phyloP scores from a whole-genome alignment of 257 asterid species.

The Jaltomata sinuosa region DNA sequence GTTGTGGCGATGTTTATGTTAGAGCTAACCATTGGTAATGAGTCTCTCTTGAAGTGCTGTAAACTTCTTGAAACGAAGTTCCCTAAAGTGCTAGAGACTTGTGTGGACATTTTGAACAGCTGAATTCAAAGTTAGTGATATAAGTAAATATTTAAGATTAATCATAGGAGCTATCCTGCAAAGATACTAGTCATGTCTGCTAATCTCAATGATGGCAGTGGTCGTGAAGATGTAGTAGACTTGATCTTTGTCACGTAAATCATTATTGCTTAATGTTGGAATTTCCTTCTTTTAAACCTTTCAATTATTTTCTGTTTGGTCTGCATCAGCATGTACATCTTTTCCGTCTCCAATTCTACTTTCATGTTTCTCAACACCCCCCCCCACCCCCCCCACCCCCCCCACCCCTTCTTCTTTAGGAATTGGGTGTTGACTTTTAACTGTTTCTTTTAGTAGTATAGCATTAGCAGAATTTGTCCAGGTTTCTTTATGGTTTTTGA shows the following conservation, averaged over 20 bases:
- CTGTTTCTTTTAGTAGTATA: background rate
- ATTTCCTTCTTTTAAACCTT: too few relatives aligned
- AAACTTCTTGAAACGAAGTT: background rate
- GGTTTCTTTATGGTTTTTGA: background rate
- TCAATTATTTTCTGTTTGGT: background rate
- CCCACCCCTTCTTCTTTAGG: background rate
- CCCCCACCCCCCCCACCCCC: too few relatives aligned
- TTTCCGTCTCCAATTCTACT: background rate
- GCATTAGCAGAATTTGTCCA: background rate
- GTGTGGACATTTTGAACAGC: background rate
- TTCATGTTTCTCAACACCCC: background rate
- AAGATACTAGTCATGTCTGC: background rate
- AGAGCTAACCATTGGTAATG: background rate
- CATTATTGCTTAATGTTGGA: background rate
- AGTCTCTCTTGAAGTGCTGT: background rate
- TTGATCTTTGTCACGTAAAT: background rate
- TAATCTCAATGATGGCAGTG: background rate
- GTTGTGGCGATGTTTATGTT: background rate
- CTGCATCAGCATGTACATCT: background rate
- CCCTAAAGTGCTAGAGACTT: background rate
- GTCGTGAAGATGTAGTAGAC: background rate
- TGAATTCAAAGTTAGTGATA: background rate
- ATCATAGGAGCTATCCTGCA: background rate
- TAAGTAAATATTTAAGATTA: background rate
- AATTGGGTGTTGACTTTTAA: background rate